Evolutionary conservation across 257 asterid species (phyloP).

Genomic region (Fraxinus quadrangulata): DNA sequence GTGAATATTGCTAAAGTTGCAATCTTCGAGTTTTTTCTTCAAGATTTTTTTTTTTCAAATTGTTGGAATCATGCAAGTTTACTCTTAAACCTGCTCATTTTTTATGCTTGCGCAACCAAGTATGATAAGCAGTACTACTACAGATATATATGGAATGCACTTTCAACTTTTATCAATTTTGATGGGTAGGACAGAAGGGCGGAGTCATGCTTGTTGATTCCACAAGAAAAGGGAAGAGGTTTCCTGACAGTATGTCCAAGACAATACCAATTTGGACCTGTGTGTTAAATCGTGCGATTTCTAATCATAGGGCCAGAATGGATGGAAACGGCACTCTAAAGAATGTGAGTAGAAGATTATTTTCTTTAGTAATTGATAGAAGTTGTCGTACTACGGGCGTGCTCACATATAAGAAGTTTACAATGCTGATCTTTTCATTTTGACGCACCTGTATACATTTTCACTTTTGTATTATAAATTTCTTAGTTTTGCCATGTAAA

Average conservation of each 20-base stretch:
- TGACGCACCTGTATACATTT: neutral
- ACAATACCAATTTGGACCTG: constrained; percentile 98
- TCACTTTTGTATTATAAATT: neutral
- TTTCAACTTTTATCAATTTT: constrained; percentile 11
- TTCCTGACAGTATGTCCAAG: constrained; percentile 98
- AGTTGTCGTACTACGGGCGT: neutral
- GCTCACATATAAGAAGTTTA: neutral
- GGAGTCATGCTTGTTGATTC: constrained; percentile 94
- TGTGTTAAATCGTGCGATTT: constrained; percentile 79
- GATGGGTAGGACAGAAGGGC: constrained; percentile 85
- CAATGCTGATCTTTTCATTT: neutral
- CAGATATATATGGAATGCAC: neutral
- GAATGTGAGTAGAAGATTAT: constrained; percentile 45
- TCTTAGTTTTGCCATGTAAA: neutral
- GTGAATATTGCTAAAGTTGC: neutral
- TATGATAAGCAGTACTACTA: neutral
- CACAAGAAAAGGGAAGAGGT: constrained; percentile 90
- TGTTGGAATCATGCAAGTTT: neutral
- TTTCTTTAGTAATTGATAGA: neutral
- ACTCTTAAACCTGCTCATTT: neutral
- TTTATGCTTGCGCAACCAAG: neutral
- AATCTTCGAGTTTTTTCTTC: neutral
- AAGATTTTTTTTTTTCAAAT: neutral
- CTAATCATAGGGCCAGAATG: constrained; percentile 37
- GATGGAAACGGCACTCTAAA: constrained; percentile 19